Conservation (phyloP, 257 asterid genomes). For the Solanum megistacrolobum region DNA sequence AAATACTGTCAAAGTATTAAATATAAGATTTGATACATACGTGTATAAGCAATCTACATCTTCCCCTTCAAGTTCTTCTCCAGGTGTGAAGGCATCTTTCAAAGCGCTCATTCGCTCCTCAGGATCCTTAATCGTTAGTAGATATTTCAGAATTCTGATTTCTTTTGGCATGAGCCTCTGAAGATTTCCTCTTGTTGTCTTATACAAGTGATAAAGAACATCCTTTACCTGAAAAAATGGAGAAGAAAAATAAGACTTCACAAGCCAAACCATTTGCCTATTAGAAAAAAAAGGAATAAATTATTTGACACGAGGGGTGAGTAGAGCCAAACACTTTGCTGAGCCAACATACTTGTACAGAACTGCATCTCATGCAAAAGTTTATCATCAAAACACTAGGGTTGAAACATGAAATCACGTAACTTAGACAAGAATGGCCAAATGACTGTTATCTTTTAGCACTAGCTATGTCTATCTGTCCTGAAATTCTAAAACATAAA, state of each 20-base stretch:
- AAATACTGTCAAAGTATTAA: neutral
- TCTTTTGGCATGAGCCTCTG: constrained; percentile 93
- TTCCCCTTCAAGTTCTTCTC: constrained; percentile 71
- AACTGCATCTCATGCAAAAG: neutral
- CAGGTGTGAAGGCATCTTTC: constrained; percentile 86
- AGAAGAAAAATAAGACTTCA: neutral
- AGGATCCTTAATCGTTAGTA: constrained; percentile 77
- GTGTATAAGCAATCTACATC: constrained; percentile 74
- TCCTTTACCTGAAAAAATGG: constrained; percentile 56
- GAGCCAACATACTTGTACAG: neutral
- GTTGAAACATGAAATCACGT: neutral
- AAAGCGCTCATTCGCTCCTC: constrained; percentile 66
- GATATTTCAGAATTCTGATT: constrained; percentile 75
- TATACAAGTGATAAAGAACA: constrained; percentile 64
- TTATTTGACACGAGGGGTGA: neutral
- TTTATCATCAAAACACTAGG: neutral
- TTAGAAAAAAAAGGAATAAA: neutral
- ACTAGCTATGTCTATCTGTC: neutral
- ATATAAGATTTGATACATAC: constrained; percentile 24
- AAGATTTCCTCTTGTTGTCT: constrained; percentile 59
- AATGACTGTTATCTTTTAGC: neutral
- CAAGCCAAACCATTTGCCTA: neutral
- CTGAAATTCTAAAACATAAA: neutral
- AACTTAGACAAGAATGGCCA: neutral
- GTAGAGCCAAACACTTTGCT: neutral